Base-by-base conservation (phyloP, 192 early-diverging fungal genomes). In the Gaertneriomyces semiglobifer region DNA sequence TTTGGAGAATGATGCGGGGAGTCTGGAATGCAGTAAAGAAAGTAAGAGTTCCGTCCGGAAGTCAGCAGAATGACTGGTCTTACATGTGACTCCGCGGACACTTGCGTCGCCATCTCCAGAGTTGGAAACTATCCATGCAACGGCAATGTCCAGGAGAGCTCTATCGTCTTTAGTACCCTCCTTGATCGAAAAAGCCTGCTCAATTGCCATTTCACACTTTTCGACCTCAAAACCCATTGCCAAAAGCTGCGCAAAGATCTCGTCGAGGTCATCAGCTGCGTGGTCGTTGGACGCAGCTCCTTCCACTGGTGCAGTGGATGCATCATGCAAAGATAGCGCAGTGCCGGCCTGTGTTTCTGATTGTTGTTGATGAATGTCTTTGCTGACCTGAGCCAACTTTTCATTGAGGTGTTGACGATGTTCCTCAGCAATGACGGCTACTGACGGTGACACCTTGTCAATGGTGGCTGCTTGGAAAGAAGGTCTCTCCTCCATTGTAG, bases 161-260 rank as follows among this genome's bases (percentile, higher is more conserved):
- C 25, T 33, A 33, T 33, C 20, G 18, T 16, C n/a, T 44, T 18
- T 19, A 8, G 62, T 18, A 33, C 25, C 67, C 7, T 43, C 48
- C 10, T 62, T 61, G 44, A 33, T 33, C 2, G 11, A 14, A 11
- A 69, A n/a, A 9, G n/a, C 11, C 41, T 71, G 69, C 25, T 59
- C 19, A 11, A 74, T 59, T 5, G 73, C 73, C 4, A 71, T 10
- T 50, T 71, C 62, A 38, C 62, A 63, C 56, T 25, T 44, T n/a
- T 70, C 44, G 8, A 46, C 18, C n/a, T 74, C 73, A 66, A 74
- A 74, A 19, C 73, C 73, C 68, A 74, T 71, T 5, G 62, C 18
- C 6, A 70, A 41, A 19, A 74, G 53, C 16, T 65, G 68, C 11
- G 69, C 73, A 11, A 71, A 66, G 5, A 56, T 57, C 12, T 62